phyloP scores from a whole-genome alignment of 306 rosid genomes.

The Notholithocarpus densiflorus region DNA sequence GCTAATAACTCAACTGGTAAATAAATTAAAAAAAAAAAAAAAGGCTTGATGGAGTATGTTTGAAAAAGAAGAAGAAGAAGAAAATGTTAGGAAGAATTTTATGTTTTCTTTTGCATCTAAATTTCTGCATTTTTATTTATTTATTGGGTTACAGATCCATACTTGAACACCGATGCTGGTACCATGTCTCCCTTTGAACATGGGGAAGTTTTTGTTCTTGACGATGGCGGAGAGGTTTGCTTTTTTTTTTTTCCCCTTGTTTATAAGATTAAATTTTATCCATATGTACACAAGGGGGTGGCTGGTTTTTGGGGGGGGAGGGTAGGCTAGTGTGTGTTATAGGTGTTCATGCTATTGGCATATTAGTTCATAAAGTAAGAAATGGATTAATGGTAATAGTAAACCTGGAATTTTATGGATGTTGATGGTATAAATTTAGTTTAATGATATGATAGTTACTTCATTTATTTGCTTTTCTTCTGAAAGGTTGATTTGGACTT shows the following conservation, averaged over 20 bases:
- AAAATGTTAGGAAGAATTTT: not conserved
- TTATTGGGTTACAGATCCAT: slow-evolving; percentile 60
- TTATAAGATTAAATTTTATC: no score
- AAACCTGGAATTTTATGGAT: not conserved
- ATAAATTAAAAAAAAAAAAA: no score
- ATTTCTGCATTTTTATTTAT: not conserved
- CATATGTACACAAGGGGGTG: no score
- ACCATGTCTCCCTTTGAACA: slow-evolving; percentile 99
- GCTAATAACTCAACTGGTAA: no score
- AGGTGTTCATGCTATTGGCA: no score
- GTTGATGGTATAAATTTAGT: slow-evolving; percentile 6
- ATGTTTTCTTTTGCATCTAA: not conserved
- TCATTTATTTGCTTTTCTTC: slow-evolving; percentile 11
- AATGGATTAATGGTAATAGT: not conserved
- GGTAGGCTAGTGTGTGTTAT: no score
- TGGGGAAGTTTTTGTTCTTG: slow-evolving; percentile 99
- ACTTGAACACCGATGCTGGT: slow-evolving; percentile 98
- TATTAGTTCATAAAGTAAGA: not conserved
- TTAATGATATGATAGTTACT: not conserved
- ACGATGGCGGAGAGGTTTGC: slow-evolving; percentile 94
- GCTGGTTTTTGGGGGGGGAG: no score
- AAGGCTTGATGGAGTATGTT: not conserved
- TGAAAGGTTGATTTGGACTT: slow-evolving; percentile 94
- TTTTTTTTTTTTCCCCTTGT: not conserved
- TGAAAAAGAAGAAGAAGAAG: no score